Percentiles rank a stretch among this genome's conserved stretches.
phyloP scores from a whole-genome alignment of 2,329 filamentous ascomycete genomes.

The Nemania serpens region DNA sequence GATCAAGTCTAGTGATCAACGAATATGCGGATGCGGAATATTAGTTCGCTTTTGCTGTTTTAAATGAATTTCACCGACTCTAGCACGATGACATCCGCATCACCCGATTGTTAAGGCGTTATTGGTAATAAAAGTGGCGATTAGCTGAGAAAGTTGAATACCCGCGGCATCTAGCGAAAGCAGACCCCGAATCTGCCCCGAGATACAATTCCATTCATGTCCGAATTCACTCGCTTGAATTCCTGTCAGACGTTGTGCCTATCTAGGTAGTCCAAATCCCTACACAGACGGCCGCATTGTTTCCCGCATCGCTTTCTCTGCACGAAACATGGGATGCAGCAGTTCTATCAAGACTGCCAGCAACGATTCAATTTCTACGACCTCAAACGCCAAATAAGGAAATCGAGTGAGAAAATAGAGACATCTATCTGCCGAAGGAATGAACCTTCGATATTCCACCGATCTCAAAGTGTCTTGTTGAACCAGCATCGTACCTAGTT shows the following conservation, averaged over 20 bases:
- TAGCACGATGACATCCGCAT: constrained; percentile 1
- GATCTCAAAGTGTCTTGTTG: no score
- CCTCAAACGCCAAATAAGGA: no score
- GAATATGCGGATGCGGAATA: not conserved
- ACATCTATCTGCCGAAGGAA: no score
- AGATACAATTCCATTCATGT: no score
- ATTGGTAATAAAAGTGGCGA: constrained; percentile 14
- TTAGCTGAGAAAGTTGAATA: constrained; percentile 4
- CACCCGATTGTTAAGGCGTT: not conserved
- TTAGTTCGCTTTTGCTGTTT: not conserved
- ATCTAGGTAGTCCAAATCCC: not conserved
- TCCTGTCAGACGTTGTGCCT: not conserved
- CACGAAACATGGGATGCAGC: not conserved
- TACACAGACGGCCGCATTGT: not conserved
- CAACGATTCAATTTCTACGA: not conserved
- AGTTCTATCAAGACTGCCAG: not conserved
- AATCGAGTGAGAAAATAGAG: no score
- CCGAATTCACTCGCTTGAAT: not conserved
- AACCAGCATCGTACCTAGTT: no score
- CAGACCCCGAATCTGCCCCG: constrained; percentile 10
- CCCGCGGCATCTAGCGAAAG: constrained; percentile 18
- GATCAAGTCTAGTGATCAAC: not conserved
- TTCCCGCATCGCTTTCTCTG: not conserved
- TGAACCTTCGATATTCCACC: no score
- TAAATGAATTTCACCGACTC: not conserved